Evolutionary conservation across 2,329 filamentous ascomycete species (phyloP), one percentile per base, ranked within the genome.

Genomic region (Cercospora berteroae): DNA sequence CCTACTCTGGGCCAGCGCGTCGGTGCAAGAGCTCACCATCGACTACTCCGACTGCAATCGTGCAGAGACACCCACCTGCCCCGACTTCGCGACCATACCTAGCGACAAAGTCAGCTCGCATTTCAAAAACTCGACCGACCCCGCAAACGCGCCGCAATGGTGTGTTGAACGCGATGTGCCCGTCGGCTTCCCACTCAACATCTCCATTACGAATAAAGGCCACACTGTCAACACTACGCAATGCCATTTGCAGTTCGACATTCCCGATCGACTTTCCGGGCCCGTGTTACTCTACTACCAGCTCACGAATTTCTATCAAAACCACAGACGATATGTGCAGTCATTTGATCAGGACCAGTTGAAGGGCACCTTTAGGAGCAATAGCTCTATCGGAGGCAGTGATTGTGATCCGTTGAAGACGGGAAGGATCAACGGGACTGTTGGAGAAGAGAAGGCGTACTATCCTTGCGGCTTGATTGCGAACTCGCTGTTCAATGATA

Each of bases 221-320:
- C 65, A 69, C 67, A 63, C 68, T 25, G 66, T 69, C 70, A 75
- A 31, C 70, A 87, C 80, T 4, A 80, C 79, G 10, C 78, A 84
- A 25, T 99, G 95, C 85, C 86, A 86, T 33, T 80, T 99, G 65
- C 84, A 88, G 69, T 97, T 98, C 80, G 83, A 86, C 39, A 88
- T 97, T 8, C 92, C 93, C 1, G 89, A 94, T 74, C 83, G 88
- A 67, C 89, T 99, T 80, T 84, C 86, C 3, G 87, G 93, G 1
- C 93, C 94, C 0, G 91, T 99, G 10, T 87, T 94, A 69, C 88
- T 98, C 80, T 99, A 97, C 83, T 99, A 99, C 80, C 90, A 91
- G 73, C 88, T 99, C 70, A 94, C 93, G 66, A 97, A 98, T 81
- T 99, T 99, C 82, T 98, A 98, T 83, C 95, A 99, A 81, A 99